Evolutionary conservation across 2,329 filamentous ascomycete species (phyloP).

Genomic region (Colletotrichum lindemuthianum): DNA sequence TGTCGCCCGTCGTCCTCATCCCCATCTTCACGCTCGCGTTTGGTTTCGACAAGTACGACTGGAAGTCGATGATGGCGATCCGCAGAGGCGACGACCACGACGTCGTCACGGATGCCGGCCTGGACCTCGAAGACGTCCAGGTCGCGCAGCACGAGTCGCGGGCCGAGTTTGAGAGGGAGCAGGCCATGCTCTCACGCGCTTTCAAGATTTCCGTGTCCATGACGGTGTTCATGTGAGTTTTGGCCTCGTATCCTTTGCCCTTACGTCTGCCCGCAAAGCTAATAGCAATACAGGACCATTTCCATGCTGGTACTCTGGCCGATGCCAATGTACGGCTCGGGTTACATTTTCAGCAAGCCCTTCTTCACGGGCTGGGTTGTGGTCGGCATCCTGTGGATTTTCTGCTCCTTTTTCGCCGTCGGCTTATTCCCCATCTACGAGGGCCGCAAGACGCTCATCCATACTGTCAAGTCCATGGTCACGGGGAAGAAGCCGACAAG

Average conservation of each 20-base stretch:
- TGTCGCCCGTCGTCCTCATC: slow-evolving; percentile 79
- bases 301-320: slow-evolving; percentile 86
- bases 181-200: slow-evolving; percentile 62
- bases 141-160: slow-evolving; percentile 51
- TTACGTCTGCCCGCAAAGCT: not conserved
- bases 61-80: slow-evolving; percentile 83
- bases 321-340: slow-evolving; percentile 87
- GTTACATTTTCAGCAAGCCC: slow-evolving; percentile 82
- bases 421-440: slow-evolving; percentile 86
- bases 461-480: slow-evolving; percentile 70
- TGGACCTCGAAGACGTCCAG: slow-evolving; percentile 73
- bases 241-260: no score
- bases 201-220: slow-evolving; percentile 58
- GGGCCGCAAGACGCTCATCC: slow-evolving; percentile 72
- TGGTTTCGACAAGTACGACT: slow-evolving; percentile 80
- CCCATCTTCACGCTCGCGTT: slow-evolving; percentile 76
- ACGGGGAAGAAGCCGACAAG: slow-evolving; percentile 48
- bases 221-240: slow-evolving; percentile 58
- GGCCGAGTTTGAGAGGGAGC: slow-evolving; percentile 54
- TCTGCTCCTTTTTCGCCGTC: slow-evolving; percentile 76
- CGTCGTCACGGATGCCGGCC: slow-evolving; percentile 68
- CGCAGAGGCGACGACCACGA: slow-evolving; percentile 82
- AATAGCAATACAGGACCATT: slow-evolving; percentile 58
- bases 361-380: slow-evolving; percentile 88
- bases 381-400: slow-evolving; percentile 83